A percentile compares a stretch with the other conserved stretches of the same genome.
Conservation (phyloP, 2,329 filamentous ascomycete genomes). For the Claviceps sp. region DNA sequence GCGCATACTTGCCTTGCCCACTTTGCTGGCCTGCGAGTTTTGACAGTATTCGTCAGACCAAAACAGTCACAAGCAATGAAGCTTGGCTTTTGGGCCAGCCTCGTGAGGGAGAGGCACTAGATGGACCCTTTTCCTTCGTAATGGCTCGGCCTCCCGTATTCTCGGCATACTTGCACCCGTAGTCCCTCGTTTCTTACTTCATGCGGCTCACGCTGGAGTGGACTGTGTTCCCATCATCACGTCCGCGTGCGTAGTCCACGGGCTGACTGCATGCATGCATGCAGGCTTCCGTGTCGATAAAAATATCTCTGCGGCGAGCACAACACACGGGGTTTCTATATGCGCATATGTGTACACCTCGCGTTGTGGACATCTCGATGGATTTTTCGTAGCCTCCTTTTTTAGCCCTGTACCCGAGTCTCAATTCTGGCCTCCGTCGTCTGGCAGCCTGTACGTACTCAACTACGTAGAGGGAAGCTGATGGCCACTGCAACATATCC, state of each 20-base stretch:
- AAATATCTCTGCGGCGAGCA: background rate
- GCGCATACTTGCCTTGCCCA: background rate
- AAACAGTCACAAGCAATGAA: background rate
- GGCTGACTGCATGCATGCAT: slow-evolving; percentile 2
- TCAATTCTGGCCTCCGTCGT: background rate
- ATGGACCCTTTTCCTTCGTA: background rate
- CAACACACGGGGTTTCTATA: background rate
- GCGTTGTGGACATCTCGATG: background rate
- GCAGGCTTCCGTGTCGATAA: background rate
- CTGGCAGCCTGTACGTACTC: background rate
- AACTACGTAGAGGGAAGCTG: background rate
- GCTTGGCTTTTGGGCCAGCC: background rate
- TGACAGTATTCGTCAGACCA: no score
- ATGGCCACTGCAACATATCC: background rate
- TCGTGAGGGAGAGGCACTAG: background rate
- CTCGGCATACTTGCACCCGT: background rate
- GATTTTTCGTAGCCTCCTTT: background rate
- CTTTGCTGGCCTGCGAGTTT: background rate
- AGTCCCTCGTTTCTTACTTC: background rate
- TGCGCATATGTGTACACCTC: background rate
- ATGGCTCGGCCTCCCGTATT: background rate
- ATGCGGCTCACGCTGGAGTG: background rate
- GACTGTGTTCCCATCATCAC: no score
- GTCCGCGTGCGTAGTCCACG: background rate
- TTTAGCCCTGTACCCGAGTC: background rate